phyloP scores from a whole-genome alignment of 331 rosid species.

The Prunus yedoensis region DNA sequence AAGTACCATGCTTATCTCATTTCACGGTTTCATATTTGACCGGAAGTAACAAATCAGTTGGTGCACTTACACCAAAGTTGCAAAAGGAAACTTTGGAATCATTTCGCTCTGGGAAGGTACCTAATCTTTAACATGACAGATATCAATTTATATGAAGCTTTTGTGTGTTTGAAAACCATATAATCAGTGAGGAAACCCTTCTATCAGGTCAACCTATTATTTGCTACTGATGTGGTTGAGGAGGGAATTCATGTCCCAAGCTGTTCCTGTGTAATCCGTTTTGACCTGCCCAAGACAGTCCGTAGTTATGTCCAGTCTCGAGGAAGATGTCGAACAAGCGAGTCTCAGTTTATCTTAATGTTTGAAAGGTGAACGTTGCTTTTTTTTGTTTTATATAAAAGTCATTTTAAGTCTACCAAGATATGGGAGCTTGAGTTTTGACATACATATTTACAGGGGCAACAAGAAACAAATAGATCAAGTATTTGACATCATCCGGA shows the following conservation, averaged over 20 bases:
- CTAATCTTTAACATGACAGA: slow-evolving; percentile 9
- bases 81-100: slow-evolving; percentile 78
- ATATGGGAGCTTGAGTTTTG: neutral
- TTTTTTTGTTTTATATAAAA: slow-evolving; percentile 15
- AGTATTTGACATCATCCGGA: slow-evolving; percentile 62
- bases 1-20: slow-evolving; percentile 57
- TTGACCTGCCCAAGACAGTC: slow-evolving; percentile 88
- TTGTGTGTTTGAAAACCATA: slow-evolving; percentile 25
- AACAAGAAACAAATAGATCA: slow-evolving; percentile 65
- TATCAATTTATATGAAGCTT: neutral
- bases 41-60: slow-evolving; percentile 66
- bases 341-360: slow-evolving; percentile 73
- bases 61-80: slow-evolving; percentile 57
- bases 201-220: slow-evolving; percentile 75
- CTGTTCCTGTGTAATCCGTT: slow-evolving; percentile 85
- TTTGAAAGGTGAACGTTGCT: slow-evolving; percentile 67
- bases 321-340: slow-evolving; percentile 72
- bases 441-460: slow-evolving; percentile 47
- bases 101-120: slow-evolving; percentile 82
- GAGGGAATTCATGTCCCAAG: slow-evolving; percentile 90
- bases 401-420: neutral
- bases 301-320: slow-evolving; percentile 89
- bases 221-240: slow-evolving; percentile 91
- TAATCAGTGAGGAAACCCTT: slow-evolving; percentile 33
- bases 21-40: slow-evolving; percentile 73